Conservation (phyloP, 371 early-diverging fungal genomes). For the Coemansia sp. region DNA sequence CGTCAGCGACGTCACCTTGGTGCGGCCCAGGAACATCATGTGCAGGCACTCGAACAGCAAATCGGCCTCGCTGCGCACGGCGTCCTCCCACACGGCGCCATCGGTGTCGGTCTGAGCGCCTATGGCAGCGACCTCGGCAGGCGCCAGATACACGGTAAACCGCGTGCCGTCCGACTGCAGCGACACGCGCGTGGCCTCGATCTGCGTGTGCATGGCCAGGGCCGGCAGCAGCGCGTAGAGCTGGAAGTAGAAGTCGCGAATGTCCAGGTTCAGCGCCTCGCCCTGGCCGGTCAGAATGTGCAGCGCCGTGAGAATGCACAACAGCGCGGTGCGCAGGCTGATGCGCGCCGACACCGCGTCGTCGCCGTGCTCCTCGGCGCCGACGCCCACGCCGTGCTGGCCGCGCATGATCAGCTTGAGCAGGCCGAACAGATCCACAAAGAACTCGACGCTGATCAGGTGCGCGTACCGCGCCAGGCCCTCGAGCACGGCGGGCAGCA, state of each 20-base stretch:
- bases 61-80: conserved; percentile 68
- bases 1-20: conserved; percentile 64
- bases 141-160: conserved; percentile 34
- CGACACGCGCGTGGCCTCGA: conserved; percentile 56
- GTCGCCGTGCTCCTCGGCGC: conserved; percentile 25
- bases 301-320: conserved; percentile 86
- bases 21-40: conserved; percentile 75
- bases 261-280: conserved; percentile 83
- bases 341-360: conserved; percentile 39
- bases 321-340: conserved; percentile 61
- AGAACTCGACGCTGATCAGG: conserved; percentile 92
- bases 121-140: conserved; percentile 27
- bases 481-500: conserved; percentile 84
- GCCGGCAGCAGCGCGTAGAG: conserved; percentile 75
- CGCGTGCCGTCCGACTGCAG: conserved; percentile 44
- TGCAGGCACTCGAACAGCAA: conserved; percentile 77
- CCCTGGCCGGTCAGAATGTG: conserved; percentile 85
- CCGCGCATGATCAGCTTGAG: conserved; percentile 77
- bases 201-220: conserved; percentile 63
- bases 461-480: conserved; percentile 84
- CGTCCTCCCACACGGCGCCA: conserved; percentile 42
- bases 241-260: conserved; percentile 79
- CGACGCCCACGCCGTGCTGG: conserved; percentile 50
- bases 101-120: conserved; percentile 11
- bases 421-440: conserved; percentile 79